phyloP scores from a whole-genome alignment of 495 filamentous ascomycete species.

The Xylaria palmicola region DNA sequence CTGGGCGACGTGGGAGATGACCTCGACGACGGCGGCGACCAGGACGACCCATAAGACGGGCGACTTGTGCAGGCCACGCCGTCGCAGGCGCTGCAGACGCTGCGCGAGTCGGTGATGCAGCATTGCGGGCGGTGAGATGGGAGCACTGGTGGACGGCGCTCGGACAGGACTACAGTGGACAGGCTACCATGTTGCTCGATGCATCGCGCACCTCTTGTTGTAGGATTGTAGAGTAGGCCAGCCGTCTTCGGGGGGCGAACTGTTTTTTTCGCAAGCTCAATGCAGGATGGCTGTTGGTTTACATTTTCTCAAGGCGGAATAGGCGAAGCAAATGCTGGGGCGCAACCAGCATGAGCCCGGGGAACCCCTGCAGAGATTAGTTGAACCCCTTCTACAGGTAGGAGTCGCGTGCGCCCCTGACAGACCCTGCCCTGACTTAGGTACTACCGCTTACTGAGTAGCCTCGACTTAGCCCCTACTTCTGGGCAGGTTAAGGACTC shows the following conservation, averaged over 20 bases:
- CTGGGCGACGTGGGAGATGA: slow-evolving; percentile 27
- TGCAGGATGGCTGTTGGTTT: not conserved
- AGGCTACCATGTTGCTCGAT: not conserved
- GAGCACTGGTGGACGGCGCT: not conserved
- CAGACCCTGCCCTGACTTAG: too few relatives aligned
- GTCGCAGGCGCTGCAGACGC: slow-evolving; percentile 25
- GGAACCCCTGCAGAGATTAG: slow-evolving; percentile 5
- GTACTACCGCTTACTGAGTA: too few relatives aligned
- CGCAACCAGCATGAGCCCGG: not conserved
- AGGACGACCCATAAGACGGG: slow-evolving; percentile 27
- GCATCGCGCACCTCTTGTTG: not conserved
- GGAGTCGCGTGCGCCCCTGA: too few relatives aligned
- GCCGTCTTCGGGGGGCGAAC: not conserved
- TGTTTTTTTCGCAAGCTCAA: not conserved
- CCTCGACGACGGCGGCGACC: slow-evolving; percentile 31
- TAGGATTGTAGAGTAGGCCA: not conserved
- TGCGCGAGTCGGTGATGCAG: slow-evolving; percentile 15
- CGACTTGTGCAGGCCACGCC: slow-evolving; percentile 28
- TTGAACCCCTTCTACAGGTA: too few relatives aligned
- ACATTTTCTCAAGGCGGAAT: not conserved
- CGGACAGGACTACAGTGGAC: not conserved
- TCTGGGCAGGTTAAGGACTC: too few relatives aligned
- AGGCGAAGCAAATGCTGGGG: not conserved
- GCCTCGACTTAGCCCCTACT: too few relatives aligned
- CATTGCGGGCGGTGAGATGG: not conserved